A percentile compares a stretch with the other conserved stretches of the same genome.
Conservation (phyloP, 352 stramenopile species). For the Phytophthora pinifolia region DNA sequence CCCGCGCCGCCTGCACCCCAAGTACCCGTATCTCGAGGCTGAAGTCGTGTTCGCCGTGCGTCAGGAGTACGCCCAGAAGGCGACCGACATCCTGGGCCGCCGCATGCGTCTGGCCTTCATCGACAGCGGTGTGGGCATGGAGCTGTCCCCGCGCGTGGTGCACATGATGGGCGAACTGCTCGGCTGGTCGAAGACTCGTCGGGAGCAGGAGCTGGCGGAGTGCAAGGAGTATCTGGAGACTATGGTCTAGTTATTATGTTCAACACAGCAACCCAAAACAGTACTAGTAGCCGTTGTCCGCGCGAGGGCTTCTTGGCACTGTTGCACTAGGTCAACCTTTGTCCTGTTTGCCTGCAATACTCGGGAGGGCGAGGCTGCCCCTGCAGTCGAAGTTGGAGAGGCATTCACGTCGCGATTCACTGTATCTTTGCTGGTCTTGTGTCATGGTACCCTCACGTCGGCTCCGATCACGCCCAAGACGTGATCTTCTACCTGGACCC, state of each 20-base stretch:
- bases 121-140: conserved; percentile 78
- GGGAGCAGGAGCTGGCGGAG: conserved; percentile 73
- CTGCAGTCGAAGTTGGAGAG: neutral
- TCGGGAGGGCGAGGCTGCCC: too few relatives aligned
- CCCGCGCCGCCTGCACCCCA: conserved; percentile 88
- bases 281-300: conserved; percentile 18
- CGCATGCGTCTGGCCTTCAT: conserved; percentile 94
- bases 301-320: too few relatives aligned
- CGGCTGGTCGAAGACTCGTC: conserved; percentile 79
- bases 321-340: too few relatives aligned
- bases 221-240: conserved; percentile 80
- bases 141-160: conserved; percentile 87
- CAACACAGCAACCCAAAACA: conserved; percentile 17
- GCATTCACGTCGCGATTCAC: conserved; percentile 2
- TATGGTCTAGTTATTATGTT: conserved; percentile 78
- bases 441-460: too few relatives aligned
- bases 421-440: neutral
- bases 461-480: too few relatives aligned
- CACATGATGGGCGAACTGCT: conserved; percentile 93
- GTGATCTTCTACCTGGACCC: too few relatives aligned
- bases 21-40: conserved; percentile 95
- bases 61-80: conserved; percentile 94
- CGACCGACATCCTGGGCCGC: conserved; percentile 92
- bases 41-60: conserved; percentile 93
- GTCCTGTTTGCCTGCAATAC: too few relatives aligned